phyloP scores from a whole-genome alignment of 345 rosid genomes.

The Iberis pinnata region DNA sequence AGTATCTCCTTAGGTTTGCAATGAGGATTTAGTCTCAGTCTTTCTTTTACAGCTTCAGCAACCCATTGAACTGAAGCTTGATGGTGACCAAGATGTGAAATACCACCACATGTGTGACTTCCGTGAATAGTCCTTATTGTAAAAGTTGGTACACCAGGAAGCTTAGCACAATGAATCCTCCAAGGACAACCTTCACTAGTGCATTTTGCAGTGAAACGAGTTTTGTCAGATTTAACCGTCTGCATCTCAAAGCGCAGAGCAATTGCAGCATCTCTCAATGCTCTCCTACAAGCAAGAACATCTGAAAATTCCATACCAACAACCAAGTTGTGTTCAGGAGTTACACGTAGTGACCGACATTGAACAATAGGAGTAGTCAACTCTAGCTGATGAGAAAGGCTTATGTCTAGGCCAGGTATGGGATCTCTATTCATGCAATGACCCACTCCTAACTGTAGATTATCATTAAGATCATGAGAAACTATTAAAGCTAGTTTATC shows the following conservation, averaged over 20 bases:
- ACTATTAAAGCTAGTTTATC: slow-evolving; percentile 22
- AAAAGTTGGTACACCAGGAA: slow-evolving; percentile 89
- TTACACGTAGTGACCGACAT: slow-evolving; percentile 43
- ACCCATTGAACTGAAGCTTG: slow-evolving; percentile 99
- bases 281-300: slow-evolving; percentile 87
- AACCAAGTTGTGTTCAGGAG: slow-evolving; percentile 45
- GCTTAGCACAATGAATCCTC: slow-evolving; percentile 97
- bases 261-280: slow-evolving; percentile 88
- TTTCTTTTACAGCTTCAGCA: slow-evolving; percentile 76
- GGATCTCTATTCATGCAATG: slow-evolving; percentile 49
- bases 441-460: slow-evolving; percentile 45
- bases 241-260: slow-evolving; percentile 96
- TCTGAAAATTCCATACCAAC: slow-evolving; percentile 96
- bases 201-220: slow-evolving; percentile 94
- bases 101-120: slow-evolving; percentile 78
- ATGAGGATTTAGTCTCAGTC: slow-evolving; percentile 75
- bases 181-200: slow-evolving; percentile 83
- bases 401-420: slow-evolving; percentile 31
- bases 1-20: slow-evolving; percentile 93
- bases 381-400: slow-evolving; percentile 37
- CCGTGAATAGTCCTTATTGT: slow-evolving; percentile 87
- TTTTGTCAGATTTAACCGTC: slow-evolving; percentile 91
- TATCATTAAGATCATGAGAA: slow-evolving; percentile 25
- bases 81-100: slow-evolving; percentile 91
- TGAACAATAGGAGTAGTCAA: slow-evolving; percentile 48